Base-by-base conservation (phyloP, 345 rosid species). In the Arabidopsis thaliana region DNA sequence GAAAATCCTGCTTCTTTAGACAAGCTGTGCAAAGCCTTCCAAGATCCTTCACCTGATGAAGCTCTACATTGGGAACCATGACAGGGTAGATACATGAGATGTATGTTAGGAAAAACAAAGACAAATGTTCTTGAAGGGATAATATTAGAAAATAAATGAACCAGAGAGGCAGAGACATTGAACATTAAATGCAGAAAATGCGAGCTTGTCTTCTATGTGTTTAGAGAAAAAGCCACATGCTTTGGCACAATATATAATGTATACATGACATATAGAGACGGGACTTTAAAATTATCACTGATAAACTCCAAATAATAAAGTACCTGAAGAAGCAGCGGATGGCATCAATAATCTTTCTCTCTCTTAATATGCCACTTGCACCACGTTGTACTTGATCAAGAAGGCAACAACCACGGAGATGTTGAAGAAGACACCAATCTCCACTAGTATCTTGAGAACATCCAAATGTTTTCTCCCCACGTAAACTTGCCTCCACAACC, bases 281-380 rank as follows among this genome's bases (percentile, higher is more conserved):
- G 4, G 38, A 24, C 16, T 67, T 25, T 44, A 67, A 72, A 28
- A 60, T 22, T 53, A 25, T 48, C n/a, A 7, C 11, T 65, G 49
- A 66, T 16, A 22, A 73, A 72, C 16, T 67, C 16, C 37, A 72
- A 42, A 67, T 14, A 37, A 67, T 68, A 51, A 51, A 68, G 60
- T 71, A 94, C 98, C 97, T 87, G 87, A 92, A 95, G 80, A 95
- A 95, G 82, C 88, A 84, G 71, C 91, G 83, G 71, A 95, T 83
- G 76, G 99, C 93, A 81, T 90, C 97, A 78, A 58, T 65, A 32
- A 85, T 84, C 87, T 95, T 95, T 72, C 52, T 86, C 77, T 91
- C 97, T 82, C 82, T 89, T 82, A 72, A 36, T 64, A 73, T 40
- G 67, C 92, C 87, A 70, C 85, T 84, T 36, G 83, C 82, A 53